phyloP scores from a whole-genome alignment of 1,139 yeast species.

The Kodamaea plutei region DNA sequence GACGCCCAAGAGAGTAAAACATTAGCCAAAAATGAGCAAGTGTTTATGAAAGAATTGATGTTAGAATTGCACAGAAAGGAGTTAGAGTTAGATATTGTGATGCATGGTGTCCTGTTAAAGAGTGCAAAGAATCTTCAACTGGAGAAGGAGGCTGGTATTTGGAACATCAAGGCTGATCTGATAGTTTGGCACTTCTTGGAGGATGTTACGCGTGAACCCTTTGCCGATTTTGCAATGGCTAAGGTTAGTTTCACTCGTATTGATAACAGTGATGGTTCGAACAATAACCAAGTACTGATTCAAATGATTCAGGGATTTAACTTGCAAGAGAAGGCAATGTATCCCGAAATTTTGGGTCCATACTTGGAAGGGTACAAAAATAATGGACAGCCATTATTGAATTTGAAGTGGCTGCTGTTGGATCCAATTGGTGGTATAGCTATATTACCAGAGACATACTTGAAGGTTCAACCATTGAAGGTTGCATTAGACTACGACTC shows the following conservation, averaged over 20 bases:
- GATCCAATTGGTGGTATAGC: constrained; percentile 86
- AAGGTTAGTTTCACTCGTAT: constrained; percentile 57
- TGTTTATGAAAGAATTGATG: constrained; percentile 39
- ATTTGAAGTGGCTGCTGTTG: constrained; percentile 66
- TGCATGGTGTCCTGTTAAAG: constrained; percentile 62
- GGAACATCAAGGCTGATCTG: constrained; percentile 53
- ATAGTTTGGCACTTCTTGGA: constrained; percentile 69
- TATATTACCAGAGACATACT: constrained; percentile 41
- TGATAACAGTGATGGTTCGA: constrained; percentile 52
- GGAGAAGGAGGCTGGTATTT: constrained; percentile 24
- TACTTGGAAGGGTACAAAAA: constrained; percentile 15
- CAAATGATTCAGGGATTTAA: constrained; percentile 71
- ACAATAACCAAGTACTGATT: constrained; percentile 58
- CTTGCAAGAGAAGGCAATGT: constrained; percentile 53
- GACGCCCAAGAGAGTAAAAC: constrained; percentile 23
- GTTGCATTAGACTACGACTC: constrained; percentile 70
- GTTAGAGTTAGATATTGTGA: constrained; percentile 59
- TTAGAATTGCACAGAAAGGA: constrained; percentile 54
- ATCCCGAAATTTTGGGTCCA: constrained; percentile 72
- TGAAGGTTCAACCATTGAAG: constrained; percentile 65
- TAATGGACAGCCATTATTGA: constrained; percentile 37
- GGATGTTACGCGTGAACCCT: constrained; percentile 51
- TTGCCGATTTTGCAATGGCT: constrained; percentile 69
- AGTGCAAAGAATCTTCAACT: constrained; percentile 31
- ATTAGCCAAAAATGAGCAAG: constrained; percentile 22